Conservation (phyloP, 1,284 basidiomycete genomes). For the Boletus subluridellus region DNA sequence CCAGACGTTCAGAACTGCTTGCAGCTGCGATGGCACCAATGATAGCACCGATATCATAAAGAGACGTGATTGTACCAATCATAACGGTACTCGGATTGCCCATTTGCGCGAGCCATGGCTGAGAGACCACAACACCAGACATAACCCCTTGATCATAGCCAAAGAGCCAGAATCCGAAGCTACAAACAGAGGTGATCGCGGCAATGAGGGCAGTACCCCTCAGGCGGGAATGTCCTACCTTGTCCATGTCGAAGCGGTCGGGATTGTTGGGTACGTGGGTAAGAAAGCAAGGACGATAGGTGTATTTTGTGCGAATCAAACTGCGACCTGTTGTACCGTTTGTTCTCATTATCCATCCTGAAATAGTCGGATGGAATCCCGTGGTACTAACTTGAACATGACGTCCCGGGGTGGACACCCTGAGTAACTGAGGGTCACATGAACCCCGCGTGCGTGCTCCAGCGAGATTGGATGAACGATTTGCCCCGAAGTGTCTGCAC, state of each 20-base stretch:
- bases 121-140: slow-evolving; percentile 17
- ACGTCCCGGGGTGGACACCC: not conserved
- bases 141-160: slow-evolving; percentile 21
- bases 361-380: slow-evolving; percentile 1
- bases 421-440: slow-evolving; percentile 10
- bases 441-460: not conserved
- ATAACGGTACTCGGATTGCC: slow-evolving; percentile 18
- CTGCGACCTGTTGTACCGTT: not conserved
- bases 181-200: slow-evolving; percentile 20
- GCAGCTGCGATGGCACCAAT: slow-evolving; percentile 16
- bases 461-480: not conserved
- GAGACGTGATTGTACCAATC: slow-evolving; percentile 22
- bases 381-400: not conserved
- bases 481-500: not conserved
- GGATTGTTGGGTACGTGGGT: not conserved
- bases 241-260: slow-evolving; percentile 9
- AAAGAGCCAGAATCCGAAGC: slow-evolving; percentile 20
- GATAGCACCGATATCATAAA: slow-evolving; percentile 16
- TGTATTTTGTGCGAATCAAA: not conserved
- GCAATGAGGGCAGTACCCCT: slow-evolving; percentile 14
- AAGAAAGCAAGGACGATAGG: not conserved
- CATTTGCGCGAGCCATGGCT: slow-evolving; percentile 18
- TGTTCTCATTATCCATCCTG: not conserved
- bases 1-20: slow-evolving; percentile 14
- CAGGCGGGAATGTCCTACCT: slow-evolving; percentile 14